phyloP scores from a whole-genome alignment of 139 green algal species.

The Trebouxia sp. region DNA sequence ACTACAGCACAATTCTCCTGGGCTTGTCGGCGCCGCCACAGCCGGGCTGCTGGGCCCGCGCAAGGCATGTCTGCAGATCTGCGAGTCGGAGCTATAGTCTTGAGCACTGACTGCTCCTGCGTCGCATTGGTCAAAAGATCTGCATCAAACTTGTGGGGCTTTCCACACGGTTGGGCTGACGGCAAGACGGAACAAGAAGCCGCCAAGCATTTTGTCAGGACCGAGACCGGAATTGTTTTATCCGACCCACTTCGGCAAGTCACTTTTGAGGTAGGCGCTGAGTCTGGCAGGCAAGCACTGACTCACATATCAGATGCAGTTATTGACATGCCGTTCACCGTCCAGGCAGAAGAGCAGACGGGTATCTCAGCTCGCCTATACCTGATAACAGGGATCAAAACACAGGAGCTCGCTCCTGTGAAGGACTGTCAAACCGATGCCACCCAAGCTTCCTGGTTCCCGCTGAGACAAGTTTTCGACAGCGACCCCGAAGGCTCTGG shows the following conservation, averaged over 20 bases:
- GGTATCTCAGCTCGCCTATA: neutral
- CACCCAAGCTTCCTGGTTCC: neutral
- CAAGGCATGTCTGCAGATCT: constrained; percentile 1
- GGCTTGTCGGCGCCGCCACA: too few species aligned
- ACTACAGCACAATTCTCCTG: too few species aligned
- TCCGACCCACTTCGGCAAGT: neutral
- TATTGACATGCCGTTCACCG: neutral
- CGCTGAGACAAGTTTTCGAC: constrained; percentile 4
- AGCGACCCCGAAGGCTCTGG: neutral
- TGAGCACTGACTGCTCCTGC: constrained; percentile 6
- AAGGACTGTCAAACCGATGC: neutral
- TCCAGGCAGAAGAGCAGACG: neutral
- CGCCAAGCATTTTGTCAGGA: constrained; percentile 2
- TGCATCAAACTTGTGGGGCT: neutral
- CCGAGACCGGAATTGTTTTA: neutral
- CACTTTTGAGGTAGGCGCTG: constrained; percentile 12
- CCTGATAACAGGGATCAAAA: neutral
- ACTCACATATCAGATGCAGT: too few species aligned
- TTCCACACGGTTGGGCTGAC: neutral
- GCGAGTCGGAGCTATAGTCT: neutral
- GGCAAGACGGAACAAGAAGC: neutral
- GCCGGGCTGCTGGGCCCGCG: too few species aligned
- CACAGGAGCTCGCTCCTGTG: neutral
- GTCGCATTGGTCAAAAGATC: constrained; percentile 1
- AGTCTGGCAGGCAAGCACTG: too few species aligned